Conservation (phyloP, 108 stramenopile genomes). For the Chaetoceros tenuissimus region DNA sequence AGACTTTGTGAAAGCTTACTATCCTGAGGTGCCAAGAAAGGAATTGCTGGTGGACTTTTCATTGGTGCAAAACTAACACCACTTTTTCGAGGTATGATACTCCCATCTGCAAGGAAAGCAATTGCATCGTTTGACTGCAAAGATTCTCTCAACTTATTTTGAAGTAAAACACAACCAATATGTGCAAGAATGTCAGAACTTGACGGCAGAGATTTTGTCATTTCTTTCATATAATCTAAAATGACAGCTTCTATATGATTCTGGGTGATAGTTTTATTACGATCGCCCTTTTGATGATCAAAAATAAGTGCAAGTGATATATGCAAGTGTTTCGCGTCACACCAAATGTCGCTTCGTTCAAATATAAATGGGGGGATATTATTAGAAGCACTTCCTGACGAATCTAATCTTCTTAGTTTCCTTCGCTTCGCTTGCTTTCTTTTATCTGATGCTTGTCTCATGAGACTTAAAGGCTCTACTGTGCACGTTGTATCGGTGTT, state of each 20-base stretch:
- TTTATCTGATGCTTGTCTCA: background rate
- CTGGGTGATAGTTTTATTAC: too few relatives aligned
- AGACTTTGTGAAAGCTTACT: conserved; percentile 26
- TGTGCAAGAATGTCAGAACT: conserved; percentile 36
- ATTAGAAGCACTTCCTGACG: too few relatives aligned
- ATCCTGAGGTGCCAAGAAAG: conserved; percentile 49
- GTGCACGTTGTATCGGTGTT: too few relatives aligned
- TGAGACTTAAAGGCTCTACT: background rate
- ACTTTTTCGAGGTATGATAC: conserved; percentile 72
- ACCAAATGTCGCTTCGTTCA: conserved; percentile 60
- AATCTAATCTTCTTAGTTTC: too few relatives aligned
- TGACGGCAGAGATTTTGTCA: too few relatives aligned
- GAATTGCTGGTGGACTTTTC: conserved; percentile 63
- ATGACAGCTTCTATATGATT: too few relatives aligned
- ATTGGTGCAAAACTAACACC: conserved; percentile 68
- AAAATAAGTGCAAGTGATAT: conserved; percentile 3
- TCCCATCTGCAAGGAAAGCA: conserved; percentile 72
- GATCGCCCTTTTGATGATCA: background rate
- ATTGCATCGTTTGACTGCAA: conserved; percentile 43
- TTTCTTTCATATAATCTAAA: too few relatives aligned
- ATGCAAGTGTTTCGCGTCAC: conserved; percentile 16
- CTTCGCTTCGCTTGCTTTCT: too few relatives aligned
- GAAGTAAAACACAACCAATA: conserved; percentile 51
- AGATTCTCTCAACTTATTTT: conserved; percentile 37
- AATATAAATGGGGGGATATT: conserved; percentile 40